These are phyloP conservation scores for Wickerhamomyces sydowiorum DNA, from an alignment of 805 yeast species.

Conservation along the genomic window DNA sequence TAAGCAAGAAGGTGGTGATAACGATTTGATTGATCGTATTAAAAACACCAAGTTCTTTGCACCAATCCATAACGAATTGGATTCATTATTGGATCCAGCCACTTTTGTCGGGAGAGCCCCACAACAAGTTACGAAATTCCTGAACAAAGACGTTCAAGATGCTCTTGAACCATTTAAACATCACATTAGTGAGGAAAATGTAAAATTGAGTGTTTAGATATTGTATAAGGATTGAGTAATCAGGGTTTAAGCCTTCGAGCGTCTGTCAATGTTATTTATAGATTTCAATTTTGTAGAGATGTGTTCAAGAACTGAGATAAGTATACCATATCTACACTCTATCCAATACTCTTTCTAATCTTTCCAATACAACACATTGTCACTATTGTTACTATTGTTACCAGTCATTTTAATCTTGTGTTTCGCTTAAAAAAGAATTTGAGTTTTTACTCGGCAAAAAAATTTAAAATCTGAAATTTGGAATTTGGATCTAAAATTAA, in stretches of 20 bases:
- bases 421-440: no score
- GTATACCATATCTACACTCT: no score
- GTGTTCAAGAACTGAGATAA: slow-evolving; percentile 1
- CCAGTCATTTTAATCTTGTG: no score
- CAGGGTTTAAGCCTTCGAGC: no score
- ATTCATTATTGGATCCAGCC: slow-evolving; percentile 74
- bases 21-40: slow-evolving; percentile 89
- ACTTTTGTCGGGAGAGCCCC: slow-evolving; percentile 99
- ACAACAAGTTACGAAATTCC: slow-evolving; percentile 92
- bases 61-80: slow-evolving; percentile 87
- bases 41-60: slow-evolving; percentile 71
- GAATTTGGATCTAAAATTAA: neutral
- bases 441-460: neutral
- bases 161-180: slow-evolving; percentile 69
- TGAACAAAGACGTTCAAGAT: slow-evolving; percentile 73
- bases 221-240: neutral
- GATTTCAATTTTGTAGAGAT: no score
- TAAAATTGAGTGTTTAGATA: slow-evolving; percentile 68
- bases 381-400: no score
- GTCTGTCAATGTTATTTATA: no score
- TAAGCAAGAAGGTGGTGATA: slow-evolving; percentile 97
- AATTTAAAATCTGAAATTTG: no score
- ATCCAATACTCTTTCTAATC: no score
- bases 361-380: no score
- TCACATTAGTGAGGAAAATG: slow-evolving; percentile 58